Evolutionary conservation across 805 yeast species (phyloP).

Genomic region (Schwanniomyces vanrijiae): DNA sequence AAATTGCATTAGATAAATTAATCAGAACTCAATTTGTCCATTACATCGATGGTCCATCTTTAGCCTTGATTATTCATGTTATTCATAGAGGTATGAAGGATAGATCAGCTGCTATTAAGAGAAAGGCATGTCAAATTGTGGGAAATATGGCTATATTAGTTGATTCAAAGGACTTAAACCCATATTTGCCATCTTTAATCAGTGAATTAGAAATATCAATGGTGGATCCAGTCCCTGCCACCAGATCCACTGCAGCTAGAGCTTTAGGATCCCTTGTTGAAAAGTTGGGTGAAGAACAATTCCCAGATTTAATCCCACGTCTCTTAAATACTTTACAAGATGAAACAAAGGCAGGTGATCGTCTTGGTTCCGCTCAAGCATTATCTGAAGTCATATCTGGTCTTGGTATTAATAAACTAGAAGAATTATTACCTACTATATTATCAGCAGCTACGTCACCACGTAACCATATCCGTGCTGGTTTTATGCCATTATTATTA

Average conservation of each 20-base stretch:
- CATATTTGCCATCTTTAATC: constrained; percentile 76
- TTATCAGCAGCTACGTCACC: constrained; percentile 66
- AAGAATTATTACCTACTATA: constrained; percentile 81
- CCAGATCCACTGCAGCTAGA: constrained; percentile 96
- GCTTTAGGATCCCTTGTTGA: constrained; percentile 96
- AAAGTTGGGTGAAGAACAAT: constrained; percentile 91
- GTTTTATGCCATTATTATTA: constrained; percentile 84
- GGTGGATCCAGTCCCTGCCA: constrained; percentile 98
- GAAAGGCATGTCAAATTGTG: constrained; percentile 95
- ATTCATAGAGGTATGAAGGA: constrained; percentile 94
- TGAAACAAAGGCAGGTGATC: constrained; percentile 78
- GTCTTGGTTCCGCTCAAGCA: constrained; percentile 97
- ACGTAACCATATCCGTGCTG: constrained; percentile 79
- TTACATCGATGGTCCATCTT: constrained; percentile 96
- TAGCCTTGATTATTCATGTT: constrained; percentile 92
- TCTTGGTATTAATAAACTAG: constrained; percentile 82
- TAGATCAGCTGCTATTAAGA: constrained; percentile 88
- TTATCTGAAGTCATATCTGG: constrained; percentile 92
- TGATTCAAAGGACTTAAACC: constrained; percentile 79
- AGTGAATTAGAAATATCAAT: constrained; percentile 86
- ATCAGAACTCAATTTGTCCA: constrained; percentile 93
- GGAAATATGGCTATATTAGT: constrained; percentile 98
- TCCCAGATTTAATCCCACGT: constrained; percentile 88
- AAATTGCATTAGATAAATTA: constrained; percentile 79
- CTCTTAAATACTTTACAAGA: constrained; percentile 75